Percentiles rank a stretch among this genome's conserved stretches.
These are phyloP conservation scores for Flammula alnicola DNA, from an alignment of 1,284 basidiomycete genomes.

Conservation along the genomic window DNA sequence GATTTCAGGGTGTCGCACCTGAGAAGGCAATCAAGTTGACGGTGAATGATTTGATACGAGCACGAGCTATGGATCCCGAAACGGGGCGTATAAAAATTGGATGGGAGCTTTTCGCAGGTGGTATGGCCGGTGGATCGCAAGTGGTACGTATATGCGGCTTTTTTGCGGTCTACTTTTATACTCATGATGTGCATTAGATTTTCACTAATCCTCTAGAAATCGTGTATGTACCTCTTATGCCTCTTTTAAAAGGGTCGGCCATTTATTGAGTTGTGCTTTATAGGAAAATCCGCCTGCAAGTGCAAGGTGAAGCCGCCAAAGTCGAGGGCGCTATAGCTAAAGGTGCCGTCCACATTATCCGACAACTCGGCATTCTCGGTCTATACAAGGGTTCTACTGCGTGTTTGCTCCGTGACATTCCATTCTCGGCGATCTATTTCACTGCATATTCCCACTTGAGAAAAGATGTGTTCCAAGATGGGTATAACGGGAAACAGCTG, in stretches of 20 bases:
- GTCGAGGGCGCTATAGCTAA: constrained; percentile 78
- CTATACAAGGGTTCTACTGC: constrained; percentile 92
- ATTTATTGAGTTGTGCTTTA: not conserved
- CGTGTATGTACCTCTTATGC: constrained; percentile 58
- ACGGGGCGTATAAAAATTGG: constrained; percentile 88
- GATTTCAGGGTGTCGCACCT: constrained; percentile 88
- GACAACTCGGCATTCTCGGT: constrained; percentile 90
- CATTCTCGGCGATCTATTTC: constrained; percentile 89
- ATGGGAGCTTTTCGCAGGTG: constrained; percentile 94
- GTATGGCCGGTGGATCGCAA: constrained; percentile 94
- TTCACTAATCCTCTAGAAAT: constrained; percentile 97
- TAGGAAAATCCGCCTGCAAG: constrained; percentile 95
- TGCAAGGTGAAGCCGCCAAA: constrained; percentile 94
- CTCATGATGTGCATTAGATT: constrained; percentile 52
- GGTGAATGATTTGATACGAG: constrained; percentile 92
- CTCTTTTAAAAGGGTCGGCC: not conserved
- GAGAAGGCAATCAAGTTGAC: constrained; percentile 98
- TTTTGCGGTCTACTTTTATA: constrained; percentile 12
- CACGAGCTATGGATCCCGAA: constrained; percentile 87
- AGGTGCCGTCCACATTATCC: constrained; percentile 92
- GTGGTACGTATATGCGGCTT: constrained; percentile 70
- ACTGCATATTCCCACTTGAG: constrained; percentile 85
- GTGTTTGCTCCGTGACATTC: constrained; percentile 91
- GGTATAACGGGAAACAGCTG: constrained; percentile 93
- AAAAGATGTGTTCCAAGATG: constrained; percentile 94